Percentiles rank a stretch among this genome's conserved stretches.
phyloP scores from a whole-genome alignment of 2,329 filamentous ascomycete species.

The Pseudogymnoascus verrucosus region DNA sequence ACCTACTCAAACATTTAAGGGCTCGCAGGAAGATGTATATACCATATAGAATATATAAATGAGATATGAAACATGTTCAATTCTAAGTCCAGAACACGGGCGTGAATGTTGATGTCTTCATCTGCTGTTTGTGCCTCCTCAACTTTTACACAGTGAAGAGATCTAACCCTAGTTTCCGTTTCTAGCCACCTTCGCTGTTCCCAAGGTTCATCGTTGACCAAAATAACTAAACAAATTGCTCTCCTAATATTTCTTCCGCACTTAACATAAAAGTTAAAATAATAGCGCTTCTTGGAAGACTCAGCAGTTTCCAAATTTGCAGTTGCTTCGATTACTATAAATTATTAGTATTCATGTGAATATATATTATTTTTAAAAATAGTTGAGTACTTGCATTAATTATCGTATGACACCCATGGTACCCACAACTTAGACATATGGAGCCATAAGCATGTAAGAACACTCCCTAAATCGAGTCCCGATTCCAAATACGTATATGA shows the following conservation, averaged over 20 bases:
- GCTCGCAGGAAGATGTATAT: not conserved
- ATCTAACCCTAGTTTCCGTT: not conserved
- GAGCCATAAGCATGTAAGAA: not conserved
- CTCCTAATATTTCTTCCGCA: not conserved
- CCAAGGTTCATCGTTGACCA: no score
- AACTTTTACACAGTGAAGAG: not conserved
- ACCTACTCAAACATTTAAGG: not conserved
- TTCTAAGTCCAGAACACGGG: not conserved
- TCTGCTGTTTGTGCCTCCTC: not conserved
- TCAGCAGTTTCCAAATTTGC: not conserved
- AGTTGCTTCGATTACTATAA: not conserved
- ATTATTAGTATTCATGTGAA: not conserved
- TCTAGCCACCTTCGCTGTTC: not conserved
- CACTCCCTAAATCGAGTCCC: not conserved
- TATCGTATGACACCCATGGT: not conserved
- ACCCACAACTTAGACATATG: no score
- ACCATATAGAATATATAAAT: slow-evolving; percentile 6
- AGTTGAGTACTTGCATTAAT: not conserved
- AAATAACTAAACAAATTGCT: no score
- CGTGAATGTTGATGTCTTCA: not conserved
- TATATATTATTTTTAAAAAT: not conserved
- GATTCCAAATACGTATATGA: not conserved
- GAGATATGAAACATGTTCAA: not conserved
- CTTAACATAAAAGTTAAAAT: not conserved
- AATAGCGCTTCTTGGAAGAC: not conserved